phyloP scores from a whole-genome alignment of 2,329 filamentous ascomycete species.

The Septoria linicola region DNA sequence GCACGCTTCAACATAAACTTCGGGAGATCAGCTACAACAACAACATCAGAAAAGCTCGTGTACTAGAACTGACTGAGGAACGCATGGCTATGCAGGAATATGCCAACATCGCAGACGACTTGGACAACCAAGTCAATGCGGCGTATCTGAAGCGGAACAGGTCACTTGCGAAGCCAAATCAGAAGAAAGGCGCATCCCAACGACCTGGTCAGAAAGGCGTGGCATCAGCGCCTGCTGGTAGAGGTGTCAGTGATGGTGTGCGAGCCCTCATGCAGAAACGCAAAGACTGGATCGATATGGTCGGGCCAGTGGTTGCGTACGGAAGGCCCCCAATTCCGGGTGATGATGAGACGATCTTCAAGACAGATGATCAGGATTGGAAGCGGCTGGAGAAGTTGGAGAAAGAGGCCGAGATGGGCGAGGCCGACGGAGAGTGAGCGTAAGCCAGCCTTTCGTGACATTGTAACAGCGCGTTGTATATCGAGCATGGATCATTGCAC shows the following conservation, averaged over 20 bases:
- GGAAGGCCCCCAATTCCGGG: constrained; percentile 73
- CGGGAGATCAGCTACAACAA: constrained; percentile 83
- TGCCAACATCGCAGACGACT: constrained; percentile 91
- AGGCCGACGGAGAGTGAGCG: constrained; percentile 33
- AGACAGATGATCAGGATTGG: constrained; percentile 64
- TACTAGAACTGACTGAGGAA: constrained; percentile 85
- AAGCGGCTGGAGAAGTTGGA: constrained; percentile 70
- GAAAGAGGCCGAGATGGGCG: constrained; percentile 72
- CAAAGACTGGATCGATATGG: constrained; percentile 83
- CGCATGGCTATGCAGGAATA: constrained; percentile 97
- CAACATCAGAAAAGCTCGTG: constrained; percentile 81
- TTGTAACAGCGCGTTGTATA: too few species aligned
- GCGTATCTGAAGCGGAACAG: constrained; percentile 95
- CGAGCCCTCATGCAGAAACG: constrained; percentile 90
- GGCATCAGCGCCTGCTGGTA: constrained; percentile 64
- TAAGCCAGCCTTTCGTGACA: too few species aligned
- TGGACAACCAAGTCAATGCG: constrained; percentile 90
- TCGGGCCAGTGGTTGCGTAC: constrained; percentile 85
- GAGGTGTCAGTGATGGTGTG: constrained; percentile 85
- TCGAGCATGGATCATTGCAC: too few species aligned
- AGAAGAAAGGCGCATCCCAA: constrained; percentile 64
- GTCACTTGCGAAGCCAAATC: constrained; percentile 82
- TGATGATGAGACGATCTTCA: constrained; percentile 73
- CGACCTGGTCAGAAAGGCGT: constrained; percentile 64
- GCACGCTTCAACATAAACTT: constrained; percentile 77